Conservation (phyloP, 2,329 filamentous ascomycete genomes). For the Arthrobotrys entomopaga region DNA sequence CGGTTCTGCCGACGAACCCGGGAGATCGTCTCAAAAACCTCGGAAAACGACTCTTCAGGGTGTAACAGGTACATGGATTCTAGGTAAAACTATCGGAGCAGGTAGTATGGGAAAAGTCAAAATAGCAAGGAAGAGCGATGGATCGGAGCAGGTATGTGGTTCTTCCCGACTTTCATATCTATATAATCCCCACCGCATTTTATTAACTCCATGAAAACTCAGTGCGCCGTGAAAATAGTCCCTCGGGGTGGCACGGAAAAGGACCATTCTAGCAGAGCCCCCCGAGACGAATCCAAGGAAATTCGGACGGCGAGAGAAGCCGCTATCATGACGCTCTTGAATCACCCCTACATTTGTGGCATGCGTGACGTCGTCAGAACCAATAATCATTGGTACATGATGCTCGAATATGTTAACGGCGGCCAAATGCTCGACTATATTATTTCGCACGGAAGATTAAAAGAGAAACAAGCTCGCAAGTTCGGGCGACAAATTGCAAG, state of each 20-base stretch:
- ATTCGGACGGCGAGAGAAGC: constrained; percentile 98
- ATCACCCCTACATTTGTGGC: constrained; percentile 99
- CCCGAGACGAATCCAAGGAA: constrained; percentile 81
- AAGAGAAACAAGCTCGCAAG: constrained; percentile 87
- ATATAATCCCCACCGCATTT: background rate
- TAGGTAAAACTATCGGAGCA: constrained; percentile 89
- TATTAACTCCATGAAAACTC: background rate
- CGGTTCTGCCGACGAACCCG: constrained; percentile 46
- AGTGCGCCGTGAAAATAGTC: constrained; percentile 50
- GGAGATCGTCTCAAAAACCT: constrained; percentile 63
- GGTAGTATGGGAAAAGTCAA: constrained; percentile 99
- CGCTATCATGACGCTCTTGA: constrained; percentile 91
- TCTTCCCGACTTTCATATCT: constrained; percentile 83
- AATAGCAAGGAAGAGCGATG: constrained; percentile 71
- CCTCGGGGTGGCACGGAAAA: constrained; percentile 49
- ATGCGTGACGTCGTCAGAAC: constrained; percentile 94
- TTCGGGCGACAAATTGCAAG: constrained; percentile 99
- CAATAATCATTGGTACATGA: constrained; percentile 95
- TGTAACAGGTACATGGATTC: constrained; percentile 88
- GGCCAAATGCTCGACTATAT: constrained; percentile 98
- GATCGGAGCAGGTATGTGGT: constrained; percentile 45
- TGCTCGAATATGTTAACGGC: constrained; percentile 96
- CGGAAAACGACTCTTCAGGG: constrained; percentile 77
- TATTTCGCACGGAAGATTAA: constrained; percentile 89
- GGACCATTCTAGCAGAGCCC: constrained; percentile 49